Percentiles rank a stretch among this genome's conserved stretches.
These are phyloP conservation scores for Sporisorium iseilematis-ciliati DNA, from an alignment of 1,284 basidiomycete genomes.

Conservation along the genomic window DNA sequence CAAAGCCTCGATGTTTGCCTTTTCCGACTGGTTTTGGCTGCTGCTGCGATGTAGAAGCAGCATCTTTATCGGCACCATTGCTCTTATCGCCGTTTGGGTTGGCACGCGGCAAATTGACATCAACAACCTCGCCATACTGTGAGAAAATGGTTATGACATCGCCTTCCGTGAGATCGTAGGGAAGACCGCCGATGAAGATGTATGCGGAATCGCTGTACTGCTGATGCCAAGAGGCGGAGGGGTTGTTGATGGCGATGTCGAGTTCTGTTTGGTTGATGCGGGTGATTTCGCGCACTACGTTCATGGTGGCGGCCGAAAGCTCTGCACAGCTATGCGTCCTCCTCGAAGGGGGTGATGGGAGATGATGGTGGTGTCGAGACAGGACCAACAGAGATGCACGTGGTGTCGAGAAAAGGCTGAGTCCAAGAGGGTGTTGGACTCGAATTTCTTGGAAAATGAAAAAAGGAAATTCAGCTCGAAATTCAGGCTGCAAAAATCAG, in stretches of 20 bases:
- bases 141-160: slow-evolving; percentile 98
- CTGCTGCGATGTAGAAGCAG: slow-evolving; percentile 7
- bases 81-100: slow-evolving; percentile 12
- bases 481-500: background rate
- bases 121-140: slow-evolving; percentile 95
- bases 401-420: background rate
- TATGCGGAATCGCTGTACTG: slow-evolving; percentile 98
- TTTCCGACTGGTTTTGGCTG: slow-evolving; percentile 9
- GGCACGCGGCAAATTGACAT: slow-evolving; percentile 83
- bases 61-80: background rate
- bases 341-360: background rate
- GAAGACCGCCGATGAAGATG: slow-evolving; percentile 80
- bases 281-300: slow-evolving; percentile 84
- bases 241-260: slow-evolving; percentile 79
- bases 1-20: slow-evolving; percentile 79
- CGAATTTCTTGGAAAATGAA: background rate
- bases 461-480: background rate
- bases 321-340: no score
- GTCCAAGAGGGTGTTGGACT: background rate
- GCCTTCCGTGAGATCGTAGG: slow-evolving; percentile 83
- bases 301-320: slow-evolving; percentile 18
- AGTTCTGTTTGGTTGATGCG: slow-evolving; percentile 92
- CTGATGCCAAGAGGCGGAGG: slow-evolving; percentile 90
- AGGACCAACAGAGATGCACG: background rate
- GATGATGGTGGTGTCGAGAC: slow-evolving; percentile 5